Evolutionary conservation across 2,329 filamentous ascomycete genomes (phyloP), one percentile per base, ranked within the genome.

Genomic region (Stemphylium vesicarium): DNA sequence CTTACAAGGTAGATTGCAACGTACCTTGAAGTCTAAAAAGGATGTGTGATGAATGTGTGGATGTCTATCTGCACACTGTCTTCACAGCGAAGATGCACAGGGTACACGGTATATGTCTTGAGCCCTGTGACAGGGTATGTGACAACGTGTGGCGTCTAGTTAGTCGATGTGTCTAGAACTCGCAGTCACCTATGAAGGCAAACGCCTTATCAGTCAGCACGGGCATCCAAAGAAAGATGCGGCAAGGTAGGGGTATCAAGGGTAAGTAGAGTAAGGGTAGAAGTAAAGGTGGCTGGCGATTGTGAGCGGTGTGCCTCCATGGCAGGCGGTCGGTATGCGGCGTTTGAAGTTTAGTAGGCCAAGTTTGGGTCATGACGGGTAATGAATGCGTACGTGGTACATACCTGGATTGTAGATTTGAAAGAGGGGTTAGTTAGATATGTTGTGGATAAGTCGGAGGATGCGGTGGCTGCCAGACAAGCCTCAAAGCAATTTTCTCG

Each of bases 11-110:
- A 13, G 32, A 37, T 40, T 29, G 20, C 10, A 33, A 36, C 53
- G 41, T 56, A 64, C 66, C 65, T 64, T 63, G 56, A 31, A 22
- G 42, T 52, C 35, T 56, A 49, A 8, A 22, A 12, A n/a, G 15
- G 29, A 12, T 43, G 11, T 29, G 24, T 8, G 32, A 50, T 43
- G 39, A 43, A 49, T 44, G 43, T 40, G 26, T 37, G 13, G 8
- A 20, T 18, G 36, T 55, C 47, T 45, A 45, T 13, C 22, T 51
- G 46, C 41, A 55, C 47, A 29, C 29, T 22, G 12, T 61, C 48
- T 63, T 53, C 44, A 67, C 57, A 50, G 29, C 29, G 16, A 39
- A 56, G 29, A 38, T 57, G 18, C 56, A 45, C 50, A 37, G 41
- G 20, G 33, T 20, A 33, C 50, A 64, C 60, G 46, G 47, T 48